Base-by-base conservation (phyloP, 192 early-diverging fungal genomes). In the Coemansia guatemalensis region DNA sequence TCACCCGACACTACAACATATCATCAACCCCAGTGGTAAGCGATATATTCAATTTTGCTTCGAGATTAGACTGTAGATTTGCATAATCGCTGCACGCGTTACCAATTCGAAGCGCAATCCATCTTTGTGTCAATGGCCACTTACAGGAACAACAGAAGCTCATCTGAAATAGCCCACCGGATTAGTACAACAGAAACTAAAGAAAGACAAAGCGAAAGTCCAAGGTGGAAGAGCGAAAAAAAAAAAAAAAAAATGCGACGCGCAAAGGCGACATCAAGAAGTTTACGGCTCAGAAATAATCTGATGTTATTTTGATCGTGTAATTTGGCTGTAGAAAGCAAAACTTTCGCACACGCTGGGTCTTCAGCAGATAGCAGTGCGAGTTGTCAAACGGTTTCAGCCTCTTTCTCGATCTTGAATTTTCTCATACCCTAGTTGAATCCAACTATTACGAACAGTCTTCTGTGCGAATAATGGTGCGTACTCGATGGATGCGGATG, bases 1-100 rank as follows among this genome's bases (percentile, higher is more conserved):
- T 96, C 93, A 24, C 95, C 95, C 33, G 94, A 95, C 71, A 99
- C 95, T 97, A 81, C 56, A 58, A 7, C 24, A 9, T 14, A 20
- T 22, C 3, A 48, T 3, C 9, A 23, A 24, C 7, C 7, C 9
- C 9, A 20, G 21, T 39, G 5, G 1, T 18, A 35, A 49, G 24
- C 41, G 30, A 62, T 5, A 39, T 21, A 25, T 27, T 41, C 8
- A 50, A 25, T 23, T 47, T 60, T 52, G 33, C 50, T 25, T 25
- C 1, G 26, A 24, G 1, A 9, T 5, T 27, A 44, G 18, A 21
- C 8, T 0, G n/a, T 8, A 0, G 24, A 41, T 53, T 17, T 8
- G 32, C 23, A 35, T 1, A 32, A 6, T 21, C 24, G 22, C 20
- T 41, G 20, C 7, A 26, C 23, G 4, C 21, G 39, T 11, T 18